Evolutionary conservation across 129 eudicot genomes (phyloP), one percentile per base, ranked within the genome.

Genomic region (Mikania micrantha): DNA sequence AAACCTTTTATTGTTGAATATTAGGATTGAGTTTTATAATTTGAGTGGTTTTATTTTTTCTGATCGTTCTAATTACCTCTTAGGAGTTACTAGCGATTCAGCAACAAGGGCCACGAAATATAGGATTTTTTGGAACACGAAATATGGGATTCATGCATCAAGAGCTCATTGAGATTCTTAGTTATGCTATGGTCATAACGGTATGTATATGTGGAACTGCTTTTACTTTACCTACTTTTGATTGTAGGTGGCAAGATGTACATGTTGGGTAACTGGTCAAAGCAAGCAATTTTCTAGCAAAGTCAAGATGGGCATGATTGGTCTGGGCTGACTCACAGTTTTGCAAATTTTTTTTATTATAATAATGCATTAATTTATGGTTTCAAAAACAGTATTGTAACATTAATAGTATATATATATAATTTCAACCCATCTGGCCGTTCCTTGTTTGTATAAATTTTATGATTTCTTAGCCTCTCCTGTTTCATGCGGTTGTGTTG

Each of bases 141-240:
- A 94, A 94, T 74, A 94, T 94, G 99, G 99, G 95, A 48, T 94
- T 94, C 84, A 94, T 94, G 99, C 99, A 94, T 82, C 99, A 94
- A 74, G 96, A 94, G 82, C 99, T 93, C 54, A 93, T 93, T 78
- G 96, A 93, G 83, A 89, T 93, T 71, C 95, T 93, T 39, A 93
- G 99, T 82, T 93, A 89, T 79, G 99, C 99, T 21, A 81, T 93
- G 92, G 99, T 93, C 64, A 93, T 93, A 50, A 93, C 99, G 70
- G 99, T 93, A 89, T 74, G 32, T 4, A 42, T n/a, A 62, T 65
- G 49, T 48, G 21, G 40, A 75, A 49, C 62, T 60, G 41, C 1
- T 45, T 64, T 52, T 54, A 52, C 32, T 62, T 40, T 29, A 12
- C 17, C 16, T 19, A 44, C 70, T 48, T 31, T 39, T 12, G 35